phyloP scores from a whole-genome alignment of 1,139 yeast species.

The Hemisphaericaspora xylanilytica region DNA sequence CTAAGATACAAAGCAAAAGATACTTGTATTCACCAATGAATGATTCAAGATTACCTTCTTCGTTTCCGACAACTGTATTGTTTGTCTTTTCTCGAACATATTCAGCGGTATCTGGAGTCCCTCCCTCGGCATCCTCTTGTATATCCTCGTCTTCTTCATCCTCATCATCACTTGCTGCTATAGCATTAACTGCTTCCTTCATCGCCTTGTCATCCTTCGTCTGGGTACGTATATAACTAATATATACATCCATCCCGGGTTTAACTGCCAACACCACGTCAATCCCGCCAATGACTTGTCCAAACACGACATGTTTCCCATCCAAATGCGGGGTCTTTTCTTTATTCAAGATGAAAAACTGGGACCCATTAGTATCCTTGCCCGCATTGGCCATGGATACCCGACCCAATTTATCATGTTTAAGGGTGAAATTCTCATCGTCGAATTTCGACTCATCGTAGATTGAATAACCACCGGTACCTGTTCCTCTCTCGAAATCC shows the following conservation, averaged over 20 bases:
- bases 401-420: conserved; percentile 38
- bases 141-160: conserved; percentile 9
- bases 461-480: conserved; percentile 33
- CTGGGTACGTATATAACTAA: conserved; percentile 19
- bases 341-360: conserved; percentile 39
- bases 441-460: conserved; percentile 29
- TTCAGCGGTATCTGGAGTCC: no score
- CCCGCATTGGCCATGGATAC: conserved; percentile 46
- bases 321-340: conserved; percentile 39
- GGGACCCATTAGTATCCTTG: conserved; percentile 41
- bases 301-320: conserved; percentile 58
- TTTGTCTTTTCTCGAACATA: no score
- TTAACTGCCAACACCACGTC: conserved; percentile 35
- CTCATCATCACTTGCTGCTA: no score
- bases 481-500: conserved; percentile 24
- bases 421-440: conserved; percentile 37
- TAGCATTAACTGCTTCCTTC: neutral
- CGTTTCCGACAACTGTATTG: no score
- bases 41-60: neutral
- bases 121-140: no score
- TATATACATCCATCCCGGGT: conserved; percentile 15
- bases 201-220: neutral
- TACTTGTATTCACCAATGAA: neutral
- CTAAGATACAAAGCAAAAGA: neutral
- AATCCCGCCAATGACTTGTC: conserved; percentile 45